These are phyloP conservation scores for Cladophialophora chaetospira DNA, from an alignment of 2,329 filamentous ascomycete species.

Conservation along the genomic window DNA sequence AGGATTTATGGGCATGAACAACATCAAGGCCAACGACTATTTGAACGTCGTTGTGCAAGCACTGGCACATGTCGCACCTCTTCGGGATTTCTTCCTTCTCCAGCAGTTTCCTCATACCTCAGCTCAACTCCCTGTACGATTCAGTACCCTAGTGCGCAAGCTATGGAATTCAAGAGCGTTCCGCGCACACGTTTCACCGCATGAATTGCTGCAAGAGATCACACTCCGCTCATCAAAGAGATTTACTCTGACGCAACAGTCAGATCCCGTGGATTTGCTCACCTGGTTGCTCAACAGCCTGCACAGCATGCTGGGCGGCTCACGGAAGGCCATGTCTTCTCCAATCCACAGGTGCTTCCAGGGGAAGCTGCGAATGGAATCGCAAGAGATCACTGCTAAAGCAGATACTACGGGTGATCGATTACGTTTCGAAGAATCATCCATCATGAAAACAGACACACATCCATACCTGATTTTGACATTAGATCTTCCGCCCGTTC, in stretches of 20 bases:
- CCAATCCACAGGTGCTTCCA: conserved; percentile 94
- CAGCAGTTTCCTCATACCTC: conserved; percentile 70
- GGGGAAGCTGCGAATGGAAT: conserved; percentile 86
- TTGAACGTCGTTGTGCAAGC: conserved; percentile 93
- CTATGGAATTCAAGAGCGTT: conserved; percentile 98
- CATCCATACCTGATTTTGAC: conserved; percentile 89
- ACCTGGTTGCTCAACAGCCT: conserved; percentile 98
- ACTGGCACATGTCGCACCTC: conserved; percentile 81
- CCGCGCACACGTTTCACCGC: conserved; percentile 93
- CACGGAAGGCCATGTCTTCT: conserved; percentile 79
- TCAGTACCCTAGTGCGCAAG: conserved; percentile 88
- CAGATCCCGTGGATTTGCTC: conserved; percentile 93
- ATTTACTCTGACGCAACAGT: conserved; percentile 86
- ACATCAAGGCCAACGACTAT: conserved; percentile 99
- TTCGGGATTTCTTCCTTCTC: conserved; percentile 89
- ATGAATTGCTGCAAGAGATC: conserved; percentile 95
- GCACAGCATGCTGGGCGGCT: conserved; percentile 86
- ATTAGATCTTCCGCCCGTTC: conserved; percentile 85
- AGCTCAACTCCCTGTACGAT: conserved; percentile 83
- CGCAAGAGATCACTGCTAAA: conserved; percentile 88
- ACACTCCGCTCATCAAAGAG: conserved; percentile 86
- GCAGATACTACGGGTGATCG: conserved; percentile 79
- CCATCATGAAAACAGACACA: conserved; percentile 72
- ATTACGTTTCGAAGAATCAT: conserved; percentile 88
- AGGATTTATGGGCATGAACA: conserved; percentile 97